Conservation (phyloP, 2,329 filamentous ascomycete species). For the Fusarium buharicum region DNA sequence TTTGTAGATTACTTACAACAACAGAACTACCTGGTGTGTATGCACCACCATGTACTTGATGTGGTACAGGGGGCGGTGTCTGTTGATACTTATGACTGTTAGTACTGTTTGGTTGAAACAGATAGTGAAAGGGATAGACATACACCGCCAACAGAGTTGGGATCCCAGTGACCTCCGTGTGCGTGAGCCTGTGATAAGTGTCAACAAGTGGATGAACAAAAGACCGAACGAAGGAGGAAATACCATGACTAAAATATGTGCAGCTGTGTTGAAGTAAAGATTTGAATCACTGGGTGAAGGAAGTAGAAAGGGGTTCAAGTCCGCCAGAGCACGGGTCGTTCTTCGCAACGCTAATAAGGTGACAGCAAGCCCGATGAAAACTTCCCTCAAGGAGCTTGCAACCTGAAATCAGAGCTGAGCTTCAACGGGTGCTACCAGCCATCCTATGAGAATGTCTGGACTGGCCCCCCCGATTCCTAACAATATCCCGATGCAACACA, state of each 20-base stretch:
- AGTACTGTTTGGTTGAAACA: background rate
- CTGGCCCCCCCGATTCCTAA: background rate
- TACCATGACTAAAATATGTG: constrained; percentile 40
- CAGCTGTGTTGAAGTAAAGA: constrained; percentile 1
- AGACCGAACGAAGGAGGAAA: background rate
- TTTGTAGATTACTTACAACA: constrained; percentile 23
- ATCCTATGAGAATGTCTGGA: constrained; percentile 5
- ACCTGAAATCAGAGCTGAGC: constrained; percentile 21
- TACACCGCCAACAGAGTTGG: constrained; percentile 36
- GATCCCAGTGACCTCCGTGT: constrained; percentile 42
- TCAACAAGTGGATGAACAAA: constrained; percentile 3
- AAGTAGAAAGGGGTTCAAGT: constrained; percentile 4
- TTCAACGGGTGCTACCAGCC: constrained; percentile 4
- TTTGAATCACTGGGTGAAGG: background rate
- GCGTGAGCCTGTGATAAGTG: constrained; percentile 29
- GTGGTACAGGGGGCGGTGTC: constrained; percentile 16
- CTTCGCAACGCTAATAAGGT: constrained; percentile 32
- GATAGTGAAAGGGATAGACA: background rate
- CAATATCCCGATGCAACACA: background rate
- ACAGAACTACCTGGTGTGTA: constrained; percentile 43
- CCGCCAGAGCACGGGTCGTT: constrained; percentile 5
- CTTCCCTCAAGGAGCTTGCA: constrained; percentile 9
- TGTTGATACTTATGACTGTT: constrained; percentile 31
- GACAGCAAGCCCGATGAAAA: background rate
- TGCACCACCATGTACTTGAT: constrained; percentile 41